Conservation (phyloP, 495 filamentous ascomycete genomes). For the Halenospora varia region DNA sequence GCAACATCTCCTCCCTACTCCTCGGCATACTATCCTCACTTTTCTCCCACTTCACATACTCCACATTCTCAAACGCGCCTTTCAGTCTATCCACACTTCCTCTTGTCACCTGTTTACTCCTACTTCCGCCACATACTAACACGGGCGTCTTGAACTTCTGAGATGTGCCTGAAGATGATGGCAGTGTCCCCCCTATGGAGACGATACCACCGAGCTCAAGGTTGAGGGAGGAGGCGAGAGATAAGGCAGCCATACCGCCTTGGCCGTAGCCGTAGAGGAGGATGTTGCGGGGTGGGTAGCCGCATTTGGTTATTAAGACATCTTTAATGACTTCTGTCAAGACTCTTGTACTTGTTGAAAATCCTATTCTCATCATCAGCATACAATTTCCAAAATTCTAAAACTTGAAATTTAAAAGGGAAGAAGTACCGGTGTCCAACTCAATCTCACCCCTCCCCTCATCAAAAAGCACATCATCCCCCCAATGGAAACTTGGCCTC, state of each 20-base stretch:
- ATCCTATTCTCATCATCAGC: no score
- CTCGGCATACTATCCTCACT: conserved; percentile 78
- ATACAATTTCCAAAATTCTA: no score
- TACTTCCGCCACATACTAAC: conserved; percentile 64
- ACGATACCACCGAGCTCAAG: conserved; percentile 57
- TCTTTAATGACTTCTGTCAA: conserved; percentile 51
- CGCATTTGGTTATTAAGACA: conserved; percentile 61
- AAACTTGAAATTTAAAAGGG: no score
- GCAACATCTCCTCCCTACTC: conserved; percentile 81
- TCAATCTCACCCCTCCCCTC: conserved; percentile 60
- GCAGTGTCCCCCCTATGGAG: conserved; percentile 70
- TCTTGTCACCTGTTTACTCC: conserved; percentile 57
- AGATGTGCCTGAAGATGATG: conserved; percentile 37
- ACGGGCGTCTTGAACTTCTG: conserved; percentile 67
- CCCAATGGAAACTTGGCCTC: conserved; percentile 71
- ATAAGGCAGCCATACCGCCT: conserved; percentile 75
- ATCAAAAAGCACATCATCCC: conserved; percentile 78
- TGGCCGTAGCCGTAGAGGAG: conserved; percentile 84
- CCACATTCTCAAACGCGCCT: conserved; percentile 65
- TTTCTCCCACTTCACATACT: conserved; percentile 70
- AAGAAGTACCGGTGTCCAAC: conserved; percentile 53
- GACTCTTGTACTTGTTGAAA: conserved; percentile 43
- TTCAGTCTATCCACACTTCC: conserved; percentile 58
- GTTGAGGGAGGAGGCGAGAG: conserved; percentile 37
- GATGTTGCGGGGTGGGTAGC: conserved; percentile 64